Conservation (phyloP, 352 stramenopile species). For the Thraustochytrium sp. region DNA sequence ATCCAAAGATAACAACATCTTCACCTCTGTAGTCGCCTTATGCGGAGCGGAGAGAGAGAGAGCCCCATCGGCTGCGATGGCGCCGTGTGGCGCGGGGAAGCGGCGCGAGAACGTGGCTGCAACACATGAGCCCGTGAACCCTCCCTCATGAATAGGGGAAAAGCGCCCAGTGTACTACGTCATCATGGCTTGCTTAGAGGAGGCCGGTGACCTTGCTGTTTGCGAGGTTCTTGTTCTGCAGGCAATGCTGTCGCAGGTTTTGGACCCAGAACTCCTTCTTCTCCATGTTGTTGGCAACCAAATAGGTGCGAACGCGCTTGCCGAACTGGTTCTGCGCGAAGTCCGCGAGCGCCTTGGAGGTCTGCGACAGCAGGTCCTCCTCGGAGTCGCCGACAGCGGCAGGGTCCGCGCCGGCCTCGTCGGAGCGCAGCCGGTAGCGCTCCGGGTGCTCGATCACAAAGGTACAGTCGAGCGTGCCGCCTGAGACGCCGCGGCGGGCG, state of each 20-base stretch:
- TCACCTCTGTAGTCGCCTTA: too few relatives aligned
- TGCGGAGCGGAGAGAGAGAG: too few relatives aligned
- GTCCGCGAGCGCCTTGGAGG: neutral
- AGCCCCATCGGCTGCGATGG: too few relatives aligned
- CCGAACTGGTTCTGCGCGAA: neutral
- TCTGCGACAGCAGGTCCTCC: neutral
- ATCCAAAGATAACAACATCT: too few relatives aligned
- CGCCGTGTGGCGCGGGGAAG: too few relatives aligned
- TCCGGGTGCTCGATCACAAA: conserved; percentile 33
- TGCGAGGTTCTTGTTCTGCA: neutral
- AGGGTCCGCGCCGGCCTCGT: neutral
- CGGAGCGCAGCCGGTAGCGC: conserved; percentile 7
- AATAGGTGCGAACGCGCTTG: conserved; percentile 15
- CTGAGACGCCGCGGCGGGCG: neutral
- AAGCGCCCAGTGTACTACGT: too few relatives aligned
- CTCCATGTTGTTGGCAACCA: conserved; percentile 10
- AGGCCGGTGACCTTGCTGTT: neutral
- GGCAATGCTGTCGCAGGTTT: neutral
- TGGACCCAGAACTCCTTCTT: conserved; percentile 28
- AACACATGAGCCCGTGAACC: too few relatives aligned
- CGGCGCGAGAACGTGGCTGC: too few relatives aligned
- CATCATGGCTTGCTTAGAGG: neutral
- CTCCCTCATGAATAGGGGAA: too few relatives aligned
- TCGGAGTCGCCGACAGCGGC: neutral
- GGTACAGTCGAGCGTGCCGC: neutral